Evolutionary conservation across 2,329 filamentous ascomycete species (phyloP), one percentile per base, ranked within the genome.

Genomic region (Colletotrichum abscissum): DNA sequence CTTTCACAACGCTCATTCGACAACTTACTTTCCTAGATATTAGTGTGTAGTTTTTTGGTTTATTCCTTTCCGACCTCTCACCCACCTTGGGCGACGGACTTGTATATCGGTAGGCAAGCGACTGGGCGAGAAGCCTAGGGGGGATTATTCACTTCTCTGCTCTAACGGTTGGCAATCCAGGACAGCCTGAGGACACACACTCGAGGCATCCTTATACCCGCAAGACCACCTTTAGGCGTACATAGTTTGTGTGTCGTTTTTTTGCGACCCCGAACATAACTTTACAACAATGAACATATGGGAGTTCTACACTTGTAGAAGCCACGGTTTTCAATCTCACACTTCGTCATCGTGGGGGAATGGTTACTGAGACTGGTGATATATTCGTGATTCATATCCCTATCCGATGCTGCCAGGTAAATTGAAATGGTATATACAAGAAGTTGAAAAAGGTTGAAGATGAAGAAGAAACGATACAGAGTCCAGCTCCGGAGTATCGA

Each of bases 341-440:
- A 16, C 5, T 64, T 42, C 6, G 16, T 4, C 22, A 2, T 33
- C 30, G 30, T 14, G 19, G 14, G 1, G 12, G 24, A 12, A 26
- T n/a, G 19, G 9, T 14, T 7, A 11, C 19, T 12, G 19, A 16
- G 59, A 49, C 19, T 46, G 24, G 30, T 33, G 19, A 67, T 33
- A 49, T 24, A 5, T 12, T 35, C 16, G 11, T 59, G 16, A 38
- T 52, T 24, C 46, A 16, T 56, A 35, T n/a, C 12, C 70, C 38
- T 19, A 26, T 19, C 59, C 55, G 24, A 70, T 49, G 60, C 57
- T 71, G 56, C 55, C 22, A 62, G 9, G 22, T 16, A 59, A 35
- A 60, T 19, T 26, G 67, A 6, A 38, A 58, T 16, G n/a, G 7
- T 54, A 26, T 63, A 9, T 58, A 63, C 62, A 63, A 14, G 42